Evolutionary conservation across 2,329 filamentous ascomycete genomes (phyloP), one percentile per base, ranked within the genome.

Genomic region (Colletotrichum scovillei): DNA sequence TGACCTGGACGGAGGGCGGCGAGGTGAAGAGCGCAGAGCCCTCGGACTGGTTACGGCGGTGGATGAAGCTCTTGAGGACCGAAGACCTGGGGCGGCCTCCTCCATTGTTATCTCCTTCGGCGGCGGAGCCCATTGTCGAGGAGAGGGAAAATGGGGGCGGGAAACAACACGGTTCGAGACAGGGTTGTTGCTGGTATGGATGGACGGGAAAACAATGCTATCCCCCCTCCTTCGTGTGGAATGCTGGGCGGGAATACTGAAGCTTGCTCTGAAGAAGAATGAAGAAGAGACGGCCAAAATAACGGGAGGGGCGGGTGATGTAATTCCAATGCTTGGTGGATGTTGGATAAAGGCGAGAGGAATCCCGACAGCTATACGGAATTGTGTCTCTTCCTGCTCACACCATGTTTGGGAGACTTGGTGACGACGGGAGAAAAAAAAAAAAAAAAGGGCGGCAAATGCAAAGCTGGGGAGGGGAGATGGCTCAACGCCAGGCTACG

Each of bases 21-120:
- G 77, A 74, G 75, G 78, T 72, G 73, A 74, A 76, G 72, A 76
- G 74, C 46, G 70, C 77, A 74, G 66, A 80, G 26, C 83, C 86
- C 76, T 84, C 83, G 8, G 86, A 86, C 66, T 84, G 83, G 79
- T 86, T 87, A 69, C 85, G 85, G 69, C 87, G 84, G 73, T 87
- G 83, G 66, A 89, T 86, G 75, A 89, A 84, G 9, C 85, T 86
- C 72, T 83, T 85, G 63, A 89, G 78, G 52, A 88, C 86, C 22
- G 84, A 87, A 2, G 87, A 87, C 78, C 86, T 88, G 72, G 85
- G 67, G 57, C 72, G 72, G 24, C 68, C 53, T 70, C 70, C 66
- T 64, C 70, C 67, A 70, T 73, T 73, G 67, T 73, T 73, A 65
- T 65, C 70, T 38, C 66, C 67, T 70, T 64, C 32, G 55, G 53